These are phyloP conservation scores for Metroxylon sagu DNA, from an alignment of 176 grass and related monocot species.

Conservation along the genomic window DNA sequence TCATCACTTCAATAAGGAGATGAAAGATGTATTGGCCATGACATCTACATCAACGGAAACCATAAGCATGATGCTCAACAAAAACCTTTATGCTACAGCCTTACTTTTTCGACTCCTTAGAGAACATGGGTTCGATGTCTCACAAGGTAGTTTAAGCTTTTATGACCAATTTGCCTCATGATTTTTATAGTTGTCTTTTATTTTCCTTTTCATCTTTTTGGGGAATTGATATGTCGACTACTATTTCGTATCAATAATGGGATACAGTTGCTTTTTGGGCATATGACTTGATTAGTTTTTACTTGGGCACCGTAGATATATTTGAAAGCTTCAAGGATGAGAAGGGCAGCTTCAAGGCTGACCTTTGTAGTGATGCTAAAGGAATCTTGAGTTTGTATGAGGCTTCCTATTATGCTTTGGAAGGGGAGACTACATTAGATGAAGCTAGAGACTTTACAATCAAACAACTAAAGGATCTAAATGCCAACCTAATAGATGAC, in stretches of 20 bases:
- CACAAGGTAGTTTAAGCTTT: slow-evolving; percentile 19
- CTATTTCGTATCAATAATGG: too few species aligned
- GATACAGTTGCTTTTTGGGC: too few species aligned
- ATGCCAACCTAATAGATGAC: slow-evolving; percentile 3
- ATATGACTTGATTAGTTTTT: too few species aligned
- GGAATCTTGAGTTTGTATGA: slow-evolving; percentile 28
- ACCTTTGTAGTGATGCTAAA: not conserved
- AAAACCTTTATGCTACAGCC: slow-evolving; percentile 17
- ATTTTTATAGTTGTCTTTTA: too few species aligned
- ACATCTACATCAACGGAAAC: slow-evolving; percentile 7
- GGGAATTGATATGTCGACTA: too few species aligned
- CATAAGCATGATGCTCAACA: not conserved
- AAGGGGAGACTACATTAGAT: slow-evolving; percentile 17
- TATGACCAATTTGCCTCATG: too few species aligned
- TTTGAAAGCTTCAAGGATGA: slow-evolving; percentile 17
- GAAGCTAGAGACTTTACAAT: slow-evolving; percentile 16
- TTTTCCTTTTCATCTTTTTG: too few species aligned
- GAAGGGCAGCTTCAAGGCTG: not conserved
- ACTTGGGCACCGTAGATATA: slow-evolving; percentile 1
- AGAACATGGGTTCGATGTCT: slow-evolving; percentile 17
- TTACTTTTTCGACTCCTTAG: slow-evolving; percentile 38
- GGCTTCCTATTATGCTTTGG: slow-evolving; percentile 26
- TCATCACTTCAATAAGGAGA: slow-evolving; percentile 36
- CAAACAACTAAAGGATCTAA: not conserved
- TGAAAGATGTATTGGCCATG: not conserved